Percentiles rank a stretch among this genome's conserved stretches.
phyloP scores from a whole-genome alignment of 345 rosid species.

The Sisymbrium altissimum region DNA sequence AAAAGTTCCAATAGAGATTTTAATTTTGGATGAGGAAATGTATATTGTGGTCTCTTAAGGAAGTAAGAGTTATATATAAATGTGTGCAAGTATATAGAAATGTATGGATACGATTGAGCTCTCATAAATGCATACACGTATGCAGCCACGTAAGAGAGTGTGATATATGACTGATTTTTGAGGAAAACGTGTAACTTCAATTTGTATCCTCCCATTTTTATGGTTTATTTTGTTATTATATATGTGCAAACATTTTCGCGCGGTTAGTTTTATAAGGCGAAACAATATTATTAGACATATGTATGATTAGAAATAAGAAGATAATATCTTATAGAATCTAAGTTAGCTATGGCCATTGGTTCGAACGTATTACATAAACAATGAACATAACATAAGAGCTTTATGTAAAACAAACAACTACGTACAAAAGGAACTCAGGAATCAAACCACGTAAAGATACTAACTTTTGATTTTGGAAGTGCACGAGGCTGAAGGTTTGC shows the following conservation, averaged over 20 bases:
- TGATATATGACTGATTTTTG: conserved; percentile 17
- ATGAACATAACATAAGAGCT: neutral
- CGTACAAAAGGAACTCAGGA: neutral
- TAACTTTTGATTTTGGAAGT: neutral
- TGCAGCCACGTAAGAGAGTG: conserved; percentile 14
- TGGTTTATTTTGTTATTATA: neutral
- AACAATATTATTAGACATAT: neutral
- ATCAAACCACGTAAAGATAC: neutral
- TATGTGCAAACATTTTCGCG: neutral
- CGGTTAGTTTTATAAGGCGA: neutral
- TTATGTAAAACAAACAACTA: neutral
- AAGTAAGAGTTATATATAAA: neutral
- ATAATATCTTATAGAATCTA: conserved; percentile 6
- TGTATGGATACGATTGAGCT: neutral
- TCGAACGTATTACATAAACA: neutral
- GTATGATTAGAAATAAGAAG: neutral
- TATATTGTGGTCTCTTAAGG: neutral
- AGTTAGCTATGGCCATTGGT: conserved; percentile 25
- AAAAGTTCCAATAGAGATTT: neutral
- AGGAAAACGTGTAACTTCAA: conserved; percentile 17
- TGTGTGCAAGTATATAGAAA: neutral
- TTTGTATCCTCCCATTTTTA: neutral
- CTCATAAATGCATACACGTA: conserved; percentile 27
- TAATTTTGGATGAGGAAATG: neutral
- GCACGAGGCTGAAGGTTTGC: conserved; percentile 13